Base-by-base conservation (phyloP, 2,329 filamentous ascomycete species). In the Fusarium temperatum region DNA sequence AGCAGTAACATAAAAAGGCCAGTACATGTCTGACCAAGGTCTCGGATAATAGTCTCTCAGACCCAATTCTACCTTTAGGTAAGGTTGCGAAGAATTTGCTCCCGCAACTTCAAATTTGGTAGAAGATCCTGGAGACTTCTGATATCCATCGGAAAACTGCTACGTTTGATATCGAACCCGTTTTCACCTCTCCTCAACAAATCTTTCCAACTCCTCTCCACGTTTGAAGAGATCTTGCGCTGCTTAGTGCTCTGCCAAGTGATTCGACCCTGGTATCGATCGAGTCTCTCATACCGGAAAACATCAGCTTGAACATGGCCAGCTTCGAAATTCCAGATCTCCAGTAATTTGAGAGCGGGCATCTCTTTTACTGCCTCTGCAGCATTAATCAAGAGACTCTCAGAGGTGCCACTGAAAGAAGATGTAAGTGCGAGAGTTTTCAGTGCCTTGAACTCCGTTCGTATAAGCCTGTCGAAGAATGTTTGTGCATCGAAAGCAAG, bases 1-100 rank as follows among this genome's bases (percentile, higher is more conserved):
- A 18, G 2, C 8, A 13, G 6, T 13, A n/a, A 18, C 15, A 6
- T n/a, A 24, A 14, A 7, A 26, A 54, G n/a, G 4, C 10, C 8
- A 12, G 51, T 20, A 26, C 7, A 12, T 15, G 2, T 8, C n/a
- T 11, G 10, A 26, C 17, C 9, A 6, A 26, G 1, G 10, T 24
- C 0, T 20, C n/a, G 3, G 13, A 28, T 3, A 6, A 22, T 28
- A 22, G 20, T 8, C 20, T 15, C 20, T 8, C 8, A 11, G 17
- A 20, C 15, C 12, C 2, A 18, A 2, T 5, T 26, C 17, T 11
- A 20, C 9, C 30, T 11, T 3, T 24, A 20, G 12, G 8, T 32
- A 17, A 24, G 10, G 13, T 51, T 20, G 8, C 28, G 48, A 53
- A 53, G n/a, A 26, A 53, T 22, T 6, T 28, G 35, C 51, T 28